Conservation (phyloP, 371 early-diverging fungal species). For the Catenaria anguillulae region DNA sequence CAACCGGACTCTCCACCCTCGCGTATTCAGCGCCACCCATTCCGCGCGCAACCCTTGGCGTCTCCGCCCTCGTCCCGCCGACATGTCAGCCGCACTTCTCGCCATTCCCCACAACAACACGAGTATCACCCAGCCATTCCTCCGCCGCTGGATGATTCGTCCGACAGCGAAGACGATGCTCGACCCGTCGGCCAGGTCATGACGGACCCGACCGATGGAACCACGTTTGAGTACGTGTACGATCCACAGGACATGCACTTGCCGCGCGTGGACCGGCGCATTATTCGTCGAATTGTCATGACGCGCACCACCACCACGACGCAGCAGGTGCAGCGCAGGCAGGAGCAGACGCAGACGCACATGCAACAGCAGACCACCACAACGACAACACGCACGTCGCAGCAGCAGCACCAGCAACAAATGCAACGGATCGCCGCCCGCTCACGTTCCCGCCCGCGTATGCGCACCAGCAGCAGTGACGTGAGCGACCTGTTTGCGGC, state of each 20-base stretch:
- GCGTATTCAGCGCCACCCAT: too few species aligned
- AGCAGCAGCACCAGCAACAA: neutral
- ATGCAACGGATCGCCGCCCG: neutral
- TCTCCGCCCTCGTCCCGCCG: too few species aligned
- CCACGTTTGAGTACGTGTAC: neutral
- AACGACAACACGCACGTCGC: neutral
- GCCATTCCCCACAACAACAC: too few species aligned
- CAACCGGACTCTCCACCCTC: too few species aligned
- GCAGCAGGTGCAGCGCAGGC: neutral
- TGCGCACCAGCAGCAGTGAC: too few species aligned
- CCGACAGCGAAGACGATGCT: too few species aligned
- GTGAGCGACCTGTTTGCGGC: neutral
- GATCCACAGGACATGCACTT: neutral
- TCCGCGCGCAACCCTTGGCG: too few species aligned
- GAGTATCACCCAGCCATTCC: too few species aligned
- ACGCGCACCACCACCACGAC: neutral
- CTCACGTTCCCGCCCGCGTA: neutral
- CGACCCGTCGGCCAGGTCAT: too few species aligned
- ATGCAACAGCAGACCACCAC: neutral
- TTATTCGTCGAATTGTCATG: neutral
- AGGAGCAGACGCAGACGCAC: neutral
- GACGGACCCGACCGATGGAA: neutral
- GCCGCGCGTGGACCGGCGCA: neutral
- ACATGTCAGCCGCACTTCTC: too few species aligned
- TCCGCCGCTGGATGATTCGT: too few species aligned